phyloP scores from a whole-genome alignment of 805 yeast species.

The Candida pseudofarinosa region DNA sequence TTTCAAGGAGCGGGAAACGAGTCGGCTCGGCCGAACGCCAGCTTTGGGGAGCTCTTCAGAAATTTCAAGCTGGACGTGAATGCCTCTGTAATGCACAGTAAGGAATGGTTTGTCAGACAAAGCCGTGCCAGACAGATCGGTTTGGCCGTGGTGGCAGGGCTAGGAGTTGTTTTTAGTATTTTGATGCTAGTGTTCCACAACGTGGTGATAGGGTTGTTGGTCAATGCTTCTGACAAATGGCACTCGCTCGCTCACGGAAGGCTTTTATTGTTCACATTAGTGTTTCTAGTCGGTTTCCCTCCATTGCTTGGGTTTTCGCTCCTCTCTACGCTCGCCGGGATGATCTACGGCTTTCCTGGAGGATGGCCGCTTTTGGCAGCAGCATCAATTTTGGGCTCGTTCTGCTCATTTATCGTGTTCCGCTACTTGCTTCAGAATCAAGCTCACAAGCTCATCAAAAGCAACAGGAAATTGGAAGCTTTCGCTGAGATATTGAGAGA shows the following conservation, averaged over 20 bases:
- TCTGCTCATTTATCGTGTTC: constrained; percentile 67
- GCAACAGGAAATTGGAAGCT: constrained; percentile 66
- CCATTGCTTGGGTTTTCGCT: constrained; percentile 83
- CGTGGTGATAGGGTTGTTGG: constrained; percentile 32
- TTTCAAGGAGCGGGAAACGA: background rate
- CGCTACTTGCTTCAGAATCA: constrained; percentile 52
- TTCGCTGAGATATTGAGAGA: constrained; percentile 72
- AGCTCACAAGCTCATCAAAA: constrained; percentile 57
- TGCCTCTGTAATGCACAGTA: background rate
- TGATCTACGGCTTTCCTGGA: constrained; percentile 72
- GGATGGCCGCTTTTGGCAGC: constrained; percentile 78
- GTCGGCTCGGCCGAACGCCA: background rate
- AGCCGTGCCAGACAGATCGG: constrained; percentile 11
- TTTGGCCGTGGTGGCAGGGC: constrained; percentile 10
- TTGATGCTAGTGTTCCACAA: constrained; percentile 29
- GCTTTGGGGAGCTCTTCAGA: background rate
- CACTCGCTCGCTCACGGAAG: constrained; percentile 36
- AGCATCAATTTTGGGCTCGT: constrained; percentile 71
- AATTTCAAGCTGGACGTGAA: background rate
- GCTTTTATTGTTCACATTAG: constrained; percentile 44
- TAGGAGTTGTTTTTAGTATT: constrained; percentile 16
- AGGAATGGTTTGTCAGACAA: constrained; percentile 18
- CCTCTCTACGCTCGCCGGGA: constrained; percentile 64
- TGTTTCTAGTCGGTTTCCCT: constrained; percentile 78
- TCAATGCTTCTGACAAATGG: constrained; percentile 45